Evolutionary conservation across 2,329 filamentous ascomycete species (phyloP), one percentile per base, ranked within the genome.

Genomic region (Sporothrix sp.): DNA sequence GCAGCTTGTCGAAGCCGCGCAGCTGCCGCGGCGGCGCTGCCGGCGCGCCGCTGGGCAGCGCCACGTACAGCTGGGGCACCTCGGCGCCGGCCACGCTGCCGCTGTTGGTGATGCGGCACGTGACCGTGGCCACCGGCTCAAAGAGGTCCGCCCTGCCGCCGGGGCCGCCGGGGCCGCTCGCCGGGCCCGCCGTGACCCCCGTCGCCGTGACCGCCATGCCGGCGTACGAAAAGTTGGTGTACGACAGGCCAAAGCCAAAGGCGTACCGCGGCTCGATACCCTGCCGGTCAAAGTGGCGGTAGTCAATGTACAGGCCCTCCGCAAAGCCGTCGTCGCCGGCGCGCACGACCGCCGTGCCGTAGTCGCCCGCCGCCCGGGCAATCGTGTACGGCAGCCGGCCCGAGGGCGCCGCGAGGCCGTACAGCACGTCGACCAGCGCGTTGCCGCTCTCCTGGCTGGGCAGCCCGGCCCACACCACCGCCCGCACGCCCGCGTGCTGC

Each of bases 391-490:
- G 69, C 42, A 75, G 62, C 60, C 73, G 73, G 21, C 72, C 72
- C 9, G 65, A 69, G 9, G 72, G 72, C 38, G 61, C 63, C 0
- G 63, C 61, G 5, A 63, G 60, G 45, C 85, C 85, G 63, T 86
- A 89, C 7, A 89, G 73, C 20, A 89, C 71, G 60, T 89, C 85
- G 3, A 81, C 81, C 42, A 89, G 76, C 3, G 83, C 76, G 60
- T 87, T 87, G 10, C 85, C 85, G 57, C 78, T 85, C 66, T 90
- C 82, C 60, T 88, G 80, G 27, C 84, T 84, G 0, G 84, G 84
- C 37, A 89, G 70, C 59, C 84, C 84, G 40, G 84, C 84, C 76
- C 83, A 88, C 16, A 89, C 70, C 51, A 90, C 82, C 33, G 82
- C 85, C 44, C 82, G 85, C 56, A 91, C 76, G 60, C 86, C 87